Conservation (phyloP, 441 rosid species). For the Pelargonium australe region DNA sequence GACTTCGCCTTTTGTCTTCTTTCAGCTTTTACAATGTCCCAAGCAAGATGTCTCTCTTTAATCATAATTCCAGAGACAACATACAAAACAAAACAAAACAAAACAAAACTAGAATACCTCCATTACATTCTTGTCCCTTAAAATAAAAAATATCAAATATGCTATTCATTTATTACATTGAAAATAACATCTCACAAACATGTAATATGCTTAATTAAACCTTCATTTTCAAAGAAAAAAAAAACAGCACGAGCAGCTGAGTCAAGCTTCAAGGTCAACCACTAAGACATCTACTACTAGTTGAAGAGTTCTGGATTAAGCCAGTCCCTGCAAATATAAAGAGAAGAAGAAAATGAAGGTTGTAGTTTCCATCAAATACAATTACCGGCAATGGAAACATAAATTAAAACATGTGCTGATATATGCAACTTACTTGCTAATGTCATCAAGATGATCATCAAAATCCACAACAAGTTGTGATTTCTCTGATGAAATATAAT, state of each 20-base stretch:
- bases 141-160: neutral
- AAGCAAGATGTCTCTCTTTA: too few species aligned
- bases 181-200: neutral
- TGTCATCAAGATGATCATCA: conserved; percentile 89
- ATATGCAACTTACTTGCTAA: conserved; percentile 55
- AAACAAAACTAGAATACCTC: too few species aligned
- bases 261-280: neutral
- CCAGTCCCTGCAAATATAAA: conserved; percentile 70
- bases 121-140: too few species aligned
- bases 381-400: neutral
- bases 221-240: neutral
- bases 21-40: too few species aligned
- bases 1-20: too few species aligned
- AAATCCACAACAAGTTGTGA: conserved; percentile 80
- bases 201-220: neutral
- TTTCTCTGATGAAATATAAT: conserved; percentile 67
- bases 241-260: neutral
- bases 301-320: conserved; percentile 80
- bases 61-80: too few species aligned
- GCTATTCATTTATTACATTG: neutral
- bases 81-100: too few species aligned
- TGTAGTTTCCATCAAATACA: neutral
- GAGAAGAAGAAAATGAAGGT: conserved; percentile 2
- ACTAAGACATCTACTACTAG: conserved; percentile 22
- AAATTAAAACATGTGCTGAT: neutral